Base-by-base conservation (phyloP, 1,139 yeast species). In the Scheffersomyces segobiensis region DNA sequence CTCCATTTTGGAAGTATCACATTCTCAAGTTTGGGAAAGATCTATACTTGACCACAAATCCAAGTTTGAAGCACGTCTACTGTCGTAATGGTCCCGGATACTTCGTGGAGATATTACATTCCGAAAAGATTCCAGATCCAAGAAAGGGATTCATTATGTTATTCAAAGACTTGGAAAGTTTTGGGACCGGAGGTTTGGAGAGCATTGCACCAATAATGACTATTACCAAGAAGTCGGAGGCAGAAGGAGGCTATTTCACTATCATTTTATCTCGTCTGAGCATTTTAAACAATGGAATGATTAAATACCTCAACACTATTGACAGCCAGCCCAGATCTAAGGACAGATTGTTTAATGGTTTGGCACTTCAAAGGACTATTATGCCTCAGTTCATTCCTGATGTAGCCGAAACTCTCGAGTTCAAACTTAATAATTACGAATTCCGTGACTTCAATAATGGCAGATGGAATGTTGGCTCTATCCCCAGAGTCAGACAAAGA, bases 1-100 rank as follows among this genome's bases (percentile, higher is more conserved):
- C 72, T 20, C 80, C 78, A 21, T 86, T 83, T 63, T 86, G 89
- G 89, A 87, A 87, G 65, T 87, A 85, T 65, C 91, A 87, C 64
- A 73, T 86, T 12, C 68, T 84, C 39, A 78, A 75, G 56, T 73
- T 84, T 55, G 85, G 86, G 5, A 77, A 77, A 49, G 79, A 78
- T 59, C 73, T 85, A 57, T 86, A 86, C 63, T 66, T 86, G 39
- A 81, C 89, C 1, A 86, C 90, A 0, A 87, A 85, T 63, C 90
- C 90, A 0, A 85, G 83, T 24, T 70, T 77, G 46, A 79, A 81
- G 60, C 89, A 86, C 65, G 70, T 82, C 53, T 83, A 81, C 63
- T 82, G 88, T 59, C 72, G 88, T 21, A 76, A 78, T 64, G 88
- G 84, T 0, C 89, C 89, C 0, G 86, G 89, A 0, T 83, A 80